Conservation (phyloP, 2,329 filamentous ascomycete genomes). For the Monascus ruber region DNA sequence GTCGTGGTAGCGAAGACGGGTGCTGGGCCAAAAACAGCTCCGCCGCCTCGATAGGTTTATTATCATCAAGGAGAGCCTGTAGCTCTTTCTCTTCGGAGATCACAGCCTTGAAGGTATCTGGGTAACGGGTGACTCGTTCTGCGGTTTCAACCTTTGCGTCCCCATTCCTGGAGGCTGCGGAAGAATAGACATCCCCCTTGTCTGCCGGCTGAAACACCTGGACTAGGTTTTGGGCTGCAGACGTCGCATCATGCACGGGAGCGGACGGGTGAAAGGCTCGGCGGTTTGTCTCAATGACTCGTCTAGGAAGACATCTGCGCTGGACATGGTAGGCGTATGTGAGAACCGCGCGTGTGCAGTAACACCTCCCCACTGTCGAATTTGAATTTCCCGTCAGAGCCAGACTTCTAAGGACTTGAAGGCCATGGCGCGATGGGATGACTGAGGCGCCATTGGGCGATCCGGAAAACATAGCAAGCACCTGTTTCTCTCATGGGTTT, state of each 20-base stretch:
- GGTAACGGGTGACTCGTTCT: not conserved
- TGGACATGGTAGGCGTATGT: constrained; percentile 34
- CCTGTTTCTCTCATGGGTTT: too few relatives aligned
- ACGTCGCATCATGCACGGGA: constrained; percentile 30
- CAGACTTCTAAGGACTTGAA: constrained; percentile 27
- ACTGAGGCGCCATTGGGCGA: constrained; percentile 14
- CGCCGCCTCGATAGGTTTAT: constrained; percentile 23
- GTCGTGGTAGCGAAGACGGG: constrained; percentile 8
- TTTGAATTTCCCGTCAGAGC: constrained; percentile 21
- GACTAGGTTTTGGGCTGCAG: constrained; percentile 24
- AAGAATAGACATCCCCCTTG: constrained; percentile 30
- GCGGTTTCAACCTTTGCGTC: constrained; percentile 3
- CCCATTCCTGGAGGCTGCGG: constrained; percentile 24
- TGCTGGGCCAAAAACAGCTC: constrained; percentile 23
- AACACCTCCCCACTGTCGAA: constrained; percentile 26
- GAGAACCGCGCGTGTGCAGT: constrained; percentile 30
- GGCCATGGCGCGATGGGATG: constrained; percentile 34
- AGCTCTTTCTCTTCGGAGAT: constrained; percentile 11
- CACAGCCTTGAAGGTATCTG: not conserved
- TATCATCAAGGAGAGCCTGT: constrained; percentile 14
- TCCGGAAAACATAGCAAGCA: too few relatives aligned
- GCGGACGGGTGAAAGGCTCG: constrained; percentile 28
- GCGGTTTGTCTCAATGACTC: constrained; percentile 33
- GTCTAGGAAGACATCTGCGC: constrained; percentile 29
- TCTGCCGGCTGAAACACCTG: constrained; percentile 35